These are phyloP conservation scores for Acer campestre DNA, from an alignment of 345 rosid genomes.

Conservation along the genomic window DNA sequence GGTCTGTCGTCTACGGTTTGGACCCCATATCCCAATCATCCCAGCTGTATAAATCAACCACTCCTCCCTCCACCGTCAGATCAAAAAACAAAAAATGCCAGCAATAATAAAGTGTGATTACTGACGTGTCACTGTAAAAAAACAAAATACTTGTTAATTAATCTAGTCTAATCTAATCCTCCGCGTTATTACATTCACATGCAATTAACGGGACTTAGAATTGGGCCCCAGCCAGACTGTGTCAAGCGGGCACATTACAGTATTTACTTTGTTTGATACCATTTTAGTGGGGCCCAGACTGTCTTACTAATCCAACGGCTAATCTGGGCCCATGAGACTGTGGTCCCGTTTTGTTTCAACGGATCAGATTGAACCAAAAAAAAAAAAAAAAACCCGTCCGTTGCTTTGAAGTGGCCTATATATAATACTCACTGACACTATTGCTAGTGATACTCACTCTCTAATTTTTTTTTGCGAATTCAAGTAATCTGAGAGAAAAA, in stretches of 20 bases:
- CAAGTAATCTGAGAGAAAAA: neutral
- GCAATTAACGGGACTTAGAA: conserved; percentile 4
- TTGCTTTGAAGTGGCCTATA: conserved; percentile 2
- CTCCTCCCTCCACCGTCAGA: neutral
- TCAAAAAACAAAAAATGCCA: neutral
- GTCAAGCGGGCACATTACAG: conserved; percentile 24
- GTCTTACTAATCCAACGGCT: conserved; percentile 54
- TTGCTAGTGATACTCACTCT: neutral
- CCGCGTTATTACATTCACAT: conserved; percentile 28
- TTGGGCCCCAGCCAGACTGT: conserved; percentile 34
- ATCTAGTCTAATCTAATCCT: neutral
- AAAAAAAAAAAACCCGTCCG: conserved; percentile 13
- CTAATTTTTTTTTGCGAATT: neutral
- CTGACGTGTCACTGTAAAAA: neutral
- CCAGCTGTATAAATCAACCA: conserved; percentile 46
- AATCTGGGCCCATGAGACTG: conserved; percentile 19
- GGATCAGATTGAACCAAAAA: conserved; percentile 35
- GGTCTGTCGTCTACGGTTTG: conserved; percentile 16
- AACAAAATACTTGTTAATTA: neutral
- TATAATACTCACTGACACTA: neutral
- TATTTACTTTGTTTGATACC: conserved; percentile 21
- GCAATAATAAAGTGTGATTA: neutral
- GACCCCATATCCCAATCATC: conserved; percentile 36
- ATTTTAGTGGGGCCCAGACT: conserved; percentile 6
- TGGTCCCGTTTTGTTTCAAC: conserved; percentile 25